These are phyloP conservation scores for Fusarium sp. DNA, from an alignment of 2,329 filamentous ascomycete genomes.

Conservation along the genomic window DNA sequence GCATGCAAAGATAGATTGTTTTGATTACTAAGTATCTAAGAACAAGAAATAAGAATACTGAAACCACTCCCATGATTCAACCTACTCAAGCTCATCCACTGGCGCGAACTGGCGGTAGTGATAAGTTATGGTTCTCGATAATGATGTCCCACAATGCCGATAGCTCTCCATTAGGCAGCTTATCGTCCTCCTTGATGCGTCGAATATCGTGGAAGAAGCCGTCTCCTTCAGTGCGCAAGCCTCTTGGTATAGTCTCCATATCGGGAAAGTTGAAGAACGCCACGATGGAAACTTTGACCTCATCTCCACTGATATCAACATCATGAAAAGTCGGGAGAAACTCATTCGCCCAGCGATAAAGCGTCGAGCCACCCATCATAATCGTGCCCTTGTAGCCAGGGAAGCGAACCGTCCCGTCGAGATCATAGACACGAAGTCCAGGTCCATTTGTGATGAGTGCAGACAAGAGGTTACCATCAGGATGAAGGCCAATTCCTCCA, in stretches of 20 bases:
- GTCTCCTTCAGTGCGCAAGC: accelerated
- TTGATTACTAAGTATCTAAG: not conserved
- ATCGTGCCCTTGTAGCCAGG: not conserved
- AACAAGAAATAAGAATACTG: not conserved
- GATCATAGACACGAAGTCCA: constrained; percentile 4
- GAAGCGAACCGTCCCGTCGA: not conserved
- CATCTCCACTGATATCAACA: constrained; percentile 7
- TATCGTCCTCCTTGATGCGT: constrained; percentile 7
- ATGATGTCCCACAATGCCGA: not conserved
- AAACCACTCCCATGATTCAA: too few species aligned
- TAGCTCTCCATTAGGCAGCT: not conserved
- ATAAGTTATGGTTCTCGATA: not conserved
- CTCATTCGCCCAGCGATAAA: constrained; percentile 19
- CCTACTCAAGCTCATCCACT: not conserved
- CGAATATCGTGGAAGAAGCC: not conserved
- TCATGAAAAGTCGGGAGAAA: constrained; percentile 1
- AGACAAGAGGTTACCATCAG: not conserved
- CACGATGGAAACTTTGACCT: constrained; percentile 19
- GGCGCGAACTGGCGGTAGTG: not conserved
- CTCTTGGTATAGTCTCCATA: constrained; percentile 7
- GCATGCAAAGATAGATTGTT: not conserved
- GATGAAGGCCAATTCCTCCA: constrained; percentile 13
- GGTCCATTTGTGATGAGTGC: constrained; percentile 9
- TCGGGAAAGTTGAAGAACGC: constrained; percentile 28
- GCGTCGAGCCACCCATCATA: constrained; percentile 21